These are phyloP conservation scores for Pseudovirgaria hyperparasitica DNA, from an alignment of 2,329 filamentous ascomycete genomes.

Conservation along the genomic window DNA sequence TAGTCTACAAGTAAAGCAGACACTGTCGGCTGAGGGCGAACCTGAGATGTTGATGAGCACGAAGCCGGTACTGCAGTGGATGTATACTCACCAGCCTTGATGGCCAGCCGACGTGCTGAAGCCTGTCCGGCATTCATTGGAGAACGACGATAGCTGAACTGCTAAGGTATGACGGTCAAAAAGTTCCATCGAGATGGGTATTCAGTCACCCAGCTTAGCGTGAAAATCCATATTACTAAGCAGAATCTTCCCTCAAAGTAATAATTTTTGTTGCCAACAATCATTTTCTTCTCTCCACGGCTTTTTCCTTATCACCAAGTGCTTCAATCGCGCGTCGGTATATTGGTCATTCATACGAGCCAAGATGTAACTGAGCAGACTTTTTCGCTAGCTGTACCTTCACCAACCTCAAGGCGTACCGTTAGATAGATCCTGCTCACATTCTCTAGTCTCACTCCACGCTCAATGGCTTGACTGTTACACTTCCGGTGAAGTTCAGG, in stretches of 20 bases:
- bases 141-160: conserved; percentile 6
- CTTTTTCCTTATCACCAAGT: conserved; percentile 94
- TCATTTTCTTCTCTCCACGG: conserved; percentile 37
- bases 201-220: background rate
- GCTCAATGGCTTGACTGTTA: too few species aligned
- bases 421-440: conserved; percentile 97
- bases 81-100: conserved; percentile 24
- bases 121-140: conserved; percentile 32
- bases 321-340: conserved; percentile 45
- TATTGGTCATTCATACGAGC: conserved; percentile 86
- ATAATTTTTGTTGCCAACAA: conserved; percentile 9
- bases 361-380: conserved; percentile 69
- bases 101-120: conserved; percentile 30
- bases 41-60: conserved; percentile 9
- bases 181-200: background rate
- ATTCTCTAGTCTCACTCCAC: conserved; percentile 36
- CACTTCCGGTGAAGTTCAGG: too few species aligned
- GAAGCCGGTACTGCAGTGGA: conserved; percentile 4
- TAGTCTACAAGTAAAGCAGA: conserved; percentile 34
- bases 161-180: conserved; percentile 2
- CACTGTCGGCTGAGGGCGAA: conserved; percentile 24
- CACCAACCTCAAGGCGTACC: conserved; percentile 58
- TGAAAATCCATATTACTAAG: conserved; percentile 3
- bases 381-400: conserved; percentile 99
- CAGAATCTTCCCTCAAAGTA: conserved; percentile 9